phyloP scores from a whole-genome alignment of 2,329 filamentous ascomycete genomes.

The Trichoderma sp. region DNA sequence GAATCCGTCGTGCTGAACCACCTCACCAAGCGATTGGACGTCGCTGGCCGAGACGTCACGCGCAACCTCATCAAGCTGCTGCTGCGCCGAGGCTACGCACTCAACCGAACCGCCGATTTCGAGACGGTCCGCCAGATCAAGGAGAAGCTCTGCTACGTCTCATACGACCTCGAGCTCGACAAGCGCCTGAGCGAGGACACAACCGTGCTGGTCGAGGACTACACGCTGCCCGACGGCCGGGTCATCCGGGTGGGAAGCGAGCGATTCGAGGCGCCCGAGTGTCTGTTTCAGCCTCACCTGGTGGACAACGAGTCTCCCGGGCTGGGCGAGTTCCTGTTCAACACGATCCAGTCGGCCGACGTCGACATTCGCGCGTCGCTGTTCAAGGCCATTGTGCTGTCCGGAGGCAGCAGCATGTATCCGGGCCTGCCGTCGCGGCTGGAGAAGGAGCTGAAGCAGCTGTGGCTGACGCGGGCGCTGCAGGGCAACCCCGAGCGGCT shows the following conservation, averaged over 20 bases:
- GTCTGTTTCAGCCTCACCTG: constrained; percentile 96
- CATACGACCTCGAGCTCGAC: constrained; percentile 95
- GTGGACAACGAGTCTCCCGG: constrained; percentile 97
- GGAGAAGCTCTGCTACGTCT: constrained; percentile 99
- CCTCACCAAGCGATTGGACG: constrained; percentile 88
- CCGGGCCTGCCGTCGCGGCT: constrained; percentile 89
- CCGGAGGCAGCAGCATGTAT: constrained; percentile 98
- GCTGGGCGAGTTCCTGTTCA: constrained; percentile 96
- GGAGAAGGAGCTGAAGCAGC: constrained; percentile 98
- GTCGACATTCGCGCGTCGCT: constrained; percentile 91
- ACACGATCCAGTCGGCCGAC: constrained; percentile 95
- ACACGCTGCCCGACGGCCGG: constrained; percentile 93
- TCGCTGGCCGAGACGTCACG: constrained; percentile 96
- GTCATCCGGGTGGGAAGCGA: constrained; percentile 96
- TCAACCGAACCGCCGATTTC: constrained; percentile 98
- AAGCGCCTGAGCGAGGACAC: constrained; percentile 96
- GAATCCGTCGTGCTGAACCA: constrained; percentile 98
- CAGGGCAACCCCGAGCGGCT: constrained; percentile 89
- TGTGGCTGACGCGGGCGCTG: constrained; percentile 93
- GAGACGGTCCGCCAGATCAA: constrained; percentile 99
- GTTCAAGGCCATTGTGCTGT: constrained; percentile 96
- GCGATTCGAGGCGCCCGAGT: constrained; percentile 96
- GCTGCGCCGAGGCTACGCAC: constrained; percentile 87
- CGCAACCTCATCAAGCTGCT: constrained; percentile 95
- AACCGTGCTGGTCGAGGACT: constrained; percentile 94